Evolutionary conservation across 805 yeast species (phyloP).

Genomic region (Starmerella tilneyi): DNA sequence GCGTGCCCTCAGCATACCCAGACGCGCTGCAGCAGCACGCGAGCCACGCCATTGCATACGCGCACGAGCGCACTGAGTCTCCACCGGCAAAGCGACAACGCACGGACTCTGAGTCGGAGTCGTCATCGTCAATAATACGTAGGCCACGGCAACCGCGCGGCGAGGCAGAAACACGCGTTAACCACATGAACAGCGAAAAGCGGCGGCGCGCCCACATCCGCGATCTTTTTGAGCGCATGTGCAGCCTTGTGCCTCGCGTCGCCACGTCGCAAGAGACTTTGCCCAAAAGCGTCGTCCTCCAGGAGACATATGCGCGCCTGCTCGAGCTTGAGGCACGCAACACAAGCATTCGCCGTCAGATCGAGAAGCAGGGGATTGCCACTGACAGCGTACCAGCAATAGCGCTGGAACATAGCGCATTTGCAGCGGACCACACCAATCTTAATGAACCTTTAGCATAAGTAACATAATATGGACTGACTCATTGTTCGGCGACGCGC

Average conservation of each 20-base stretch:
- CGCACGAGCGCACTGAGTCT: too few relatives aligned
- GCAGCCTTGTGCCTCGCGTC: constrained; percentile 31
- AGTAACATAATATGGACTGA: neutral
- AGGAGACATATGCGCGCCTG: constrained; percentile 26
- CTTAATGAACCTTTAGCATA: neutral
- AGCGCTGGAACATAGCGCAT: neutral
- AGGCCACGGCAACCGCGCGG: too few relatives aligned
- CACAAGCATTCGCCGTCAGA: constrained; percentile 22
- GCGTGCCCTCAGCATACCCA: too few relatives aligned
- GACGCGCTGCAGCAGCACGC: too few relatives aligned
- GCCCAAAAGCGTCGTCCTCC: constrained; percentile 28
- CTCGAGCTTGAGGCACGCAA: constrained; percentile 25
- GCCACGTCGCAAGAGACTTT: constrained; percentile 10
- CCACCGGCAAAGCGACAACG: too few relatives aligned
- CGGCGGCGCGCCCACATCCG: constrained; percentile 35
- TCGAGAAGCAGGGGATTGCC: constrained; percentile 22
- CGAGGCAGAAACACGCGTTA: constrained; percentile 23
- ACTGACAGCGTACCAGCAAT: constrained; percentile 12
- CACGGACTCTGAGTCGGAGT: too few relatives aligned
- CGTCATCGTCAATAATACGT: too few relatives aligned
- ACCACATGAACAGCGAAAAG: constrained; percentile 35
- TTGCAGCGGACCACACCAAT: too few relatives aligned
- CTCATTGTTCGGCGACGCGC: neutral
- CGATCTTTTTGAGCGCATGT: constrained; percentile 32
- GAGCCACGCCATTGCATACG: too few relatives aligned